Evolutionary conservation across 441 rosid species (phyloP).

Genomic region (Euphorbia schlechtendalii): DNA sequence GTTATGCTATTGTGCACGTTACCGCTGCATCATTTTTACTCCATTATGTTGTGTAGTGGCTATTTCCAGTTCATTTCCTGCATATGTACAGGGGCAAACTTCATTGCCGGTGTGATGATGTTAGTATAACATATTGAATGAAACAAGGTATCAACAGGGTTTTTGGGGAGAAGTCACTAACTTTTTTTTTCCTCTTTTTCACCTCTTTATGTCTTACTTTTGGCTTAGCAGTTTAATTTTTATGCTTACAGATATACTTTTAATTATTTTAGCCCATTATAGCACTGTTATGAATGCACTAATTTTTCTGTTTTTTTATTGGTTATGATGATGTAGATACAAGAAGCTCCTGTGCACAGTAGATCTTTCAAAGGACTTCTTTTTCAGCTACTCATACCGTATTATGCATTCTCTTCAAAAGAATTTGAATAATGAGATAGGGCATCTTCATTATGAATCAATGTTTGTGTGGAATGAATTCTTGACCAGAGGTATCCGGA

Average conservation of each 20-base stretch:
- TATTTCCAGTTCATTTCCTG: constrained; percentile 50
- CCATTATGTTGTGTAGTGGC: constrained; percentile 38
- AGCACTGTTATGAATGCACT: constrained; percentile 15
- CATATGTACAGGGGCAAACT: constrained; percentile 57
- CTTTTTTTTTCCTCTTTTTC: constrained; percentile 11
- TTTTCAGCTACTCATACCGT: constrained; percentile 91
- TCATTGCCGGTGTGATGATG: constrained; percentile 65
- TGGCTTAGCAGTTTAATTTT: constrained; percentile 8
- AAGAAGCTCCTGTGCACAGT: constrained; percentile 87
- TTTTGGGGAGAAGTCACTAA: constrained; percentile 34
- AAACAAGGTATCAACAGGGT: constrained; percentile 70
- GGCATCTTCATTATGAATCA: constrained; percentile 60
- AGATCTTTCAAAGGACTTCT: constrained; percentile 97
- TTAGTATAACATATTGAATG: constrained; percentile 47
- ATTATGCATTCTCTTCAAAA: constrained; percentile 89
- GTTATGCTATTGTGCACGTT: constrained; percentile 21
- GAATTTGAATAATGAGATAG: constrained; percentile 58
- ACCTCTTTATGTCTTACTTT: neutral
- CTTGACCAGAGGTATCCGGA: constrained; percentile 79
- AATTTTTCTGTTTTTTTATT: constrained; percentile 14
- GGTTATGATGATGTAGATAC: constrained; percentile 56
- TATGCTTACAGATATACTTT: constrained; percentile 5
- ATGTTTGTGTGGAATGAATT: constrained; percentile 99
- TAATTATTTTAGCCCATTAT: constrained; percentile 10
- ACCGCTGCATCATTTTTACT: constrained; percentile 26